Evolutionary conservation across 2,329 filamentous ascomycete species (phyloP), one percentile per base, ranked within the genome.

Genomic region (Coleophoma cylindrospora): DNA sequence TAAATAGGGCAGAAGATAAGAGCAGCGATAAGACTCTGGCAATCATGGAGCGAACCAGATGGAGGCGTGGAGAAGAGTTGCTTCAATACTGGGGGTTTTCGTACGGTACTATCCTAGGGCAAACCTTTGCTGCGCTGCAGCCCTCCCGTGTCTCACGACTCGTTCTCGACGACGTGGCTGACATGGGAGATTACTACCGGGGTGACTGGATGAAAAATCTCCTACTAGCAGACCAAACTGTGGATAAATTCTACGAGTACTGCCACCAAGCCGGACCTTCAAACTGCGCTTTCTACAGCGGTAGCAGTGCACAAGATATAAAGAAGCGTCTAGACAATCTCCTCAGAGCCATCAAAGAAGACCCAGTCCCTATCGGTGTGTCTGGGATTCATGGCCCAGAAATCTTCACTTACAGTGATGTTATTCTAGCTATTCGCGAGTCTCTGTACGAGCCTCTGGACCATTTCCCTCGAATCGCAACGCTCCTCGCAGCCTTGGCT

Each of bases 51-150:
- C 3, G 34, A 15, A 37, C 34, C 34, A 37, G 7, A 37, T 37
- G 34, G 34, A 37, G 34, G 34, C 34, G 34, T 37, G 34, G 34
- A 37, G 34, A 37, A 37, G 34, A 37, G 34, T 12, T 37, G 7
- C 34, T 37, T 37, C 34, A 37, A 37, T 77, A 75, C 55, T 68
- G 72, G 61, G 73, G 75, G 0, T 67, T 75, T 40, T 75, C 72
- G 3, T 78, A 77, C 50, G 70, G 70, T 6, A 70, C 67, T 3
- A 56, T 68, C 9, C 60, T 72, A 7, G 70, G 70, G 2, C 67
- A 67, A 38, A 69, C 65, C 2, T 71, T 73, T 48, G 70, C 69
- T 11, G 66, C 66, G 3, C 64, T 71, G 64, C 70, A 66, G 48
- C 70, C 70, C 4, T 60, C 56, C 2, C 58, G 63, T 19, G 59